phyloP scores from a whole-genome alignment of 2,329 filamentous ascomycete genomes.

The Epichloe elymi region DNA sequence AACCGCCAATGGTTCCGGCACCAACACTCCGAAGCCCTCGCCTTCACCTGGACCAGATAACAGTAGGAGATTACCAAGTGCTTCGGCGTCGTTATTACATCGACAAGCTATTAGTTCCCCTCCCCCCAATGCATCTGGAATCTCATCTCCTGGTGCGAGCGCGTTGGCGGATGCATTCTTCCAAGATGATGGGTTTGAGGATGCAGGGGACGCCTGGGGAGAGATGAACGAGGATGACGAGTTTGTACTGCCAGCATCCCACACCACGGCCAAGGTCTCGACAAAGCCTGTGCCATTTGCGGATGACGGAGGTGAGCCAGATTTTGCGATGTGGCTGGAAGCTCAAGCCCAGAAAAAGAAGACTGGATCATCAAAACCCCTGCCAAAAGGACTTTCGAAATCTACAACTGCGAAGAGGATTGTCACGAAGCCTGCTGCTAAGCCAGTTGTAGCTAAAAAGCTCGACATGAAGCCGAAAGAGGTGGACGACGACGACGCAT shows the following conservation, averaged over 20 bases:
- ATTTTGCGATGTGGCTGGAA: slow-evolving; percentile 91
- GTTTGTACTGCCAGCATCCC: slow-evolving; percentile 20
- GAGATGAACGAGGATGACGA: slow-evolving; percentile 45
- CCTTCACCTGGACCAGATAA: slow-evolving; percentile 27
- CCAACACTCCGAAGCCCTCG: slow-evolving; percentile 27
- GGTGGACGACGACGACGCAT: slow-evolving; percentile 45
- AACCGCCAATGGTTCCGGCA: slow-evolving; percentile 31
- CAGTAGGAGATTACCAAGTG: slow-evolving; percentile 24
- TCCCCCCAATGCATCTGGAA: slow-evolving; percentile 32
- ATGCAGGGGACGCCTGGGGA: slow-evolving; percentile 66
- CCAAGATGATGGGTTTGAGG: slow-evolving; percentile 43
- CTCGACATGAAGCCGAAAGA: slow-evolving; percentile 55
- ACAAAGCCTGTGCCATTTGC: slow-evolving; percentile 47
- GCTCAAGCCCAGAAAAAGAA: slow-evolving; percentile 79
- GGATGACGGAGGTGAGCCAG: slow-evolving; percentile 62
- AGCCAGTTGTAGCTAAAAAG: slow-evolving; percentile 45
- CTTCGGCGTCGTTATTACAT: slow-evolving; percentile 46
- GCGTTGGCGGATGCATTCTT: slow-evolving; percentile 37
- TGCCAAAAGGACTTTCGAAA: slow-evolving; percentile 78
- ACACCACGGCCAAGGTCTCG: slow-evolving; percentile 17
- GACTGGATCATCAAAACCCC: slow-evolving; percentile 40
- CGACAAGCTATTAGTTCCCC: slow-evolving; percentile 45
- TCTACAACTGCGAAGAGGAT: slow-evolving; percentile 30
- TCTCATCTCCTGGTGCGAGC: slow-evolving; percentile 32
- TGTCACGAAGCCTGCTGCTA: slow-evolving; percentile 26